These are phyloP conservation scores for Phytophthora macrochlamydospora DNA, from an alignment of 352 stramenopile species.

Conservation along the genomic window DNA sequence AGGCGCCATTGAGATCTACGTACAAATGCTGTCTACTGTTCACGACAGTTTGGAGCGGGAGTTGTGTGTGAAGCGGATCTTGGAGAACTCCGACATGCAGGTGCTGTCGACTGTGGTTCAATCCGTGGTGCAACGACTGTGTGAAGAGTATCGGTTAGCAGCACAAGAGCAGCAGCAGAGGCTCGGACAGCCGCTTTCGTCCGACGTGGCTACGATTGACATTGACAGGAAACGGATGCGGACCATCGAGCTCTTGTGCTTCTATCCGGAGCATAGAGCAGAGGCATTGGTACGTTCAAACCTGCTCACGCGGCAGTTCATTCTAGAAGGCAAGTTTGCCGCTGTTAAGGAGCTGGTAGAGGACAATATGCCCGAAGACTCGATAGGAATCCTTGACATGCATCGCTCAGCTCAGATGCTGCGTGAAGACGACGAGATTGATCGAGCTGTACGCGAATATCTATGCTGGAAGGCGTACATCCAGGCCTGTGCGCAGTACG, in stretches of 20 bases:
- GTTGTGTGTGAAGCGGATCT: constrained; percentile 67
- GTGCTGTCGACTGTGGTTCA: constrained; percentile 67
- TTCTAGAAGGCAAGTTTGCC: constrained; percentile 71
- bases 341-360: constrained; percentile 65
- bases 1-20: constrained; percentile 72
- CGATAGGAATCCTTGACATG: constrained; percentile 62
- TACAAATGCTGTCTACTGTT: constrained; percentile 69
- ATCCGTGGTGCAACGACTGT: constrained; percentile 58
- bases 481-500: constrained; percentile 63
- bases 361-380: constrained; percentile 69
- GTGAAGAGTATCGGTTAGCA: constrained; percentile 34
- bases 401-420: constrained; percentile 53
- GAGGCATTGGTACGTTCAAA: constrained; percentile 68
- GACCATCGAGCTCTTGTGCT: constrained; percentile 74
- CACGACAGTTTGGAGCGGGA: constrained; percentile 72
- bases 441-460: constrained; percentile 60
- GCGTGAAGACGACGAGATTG: constrained; percentile 51
- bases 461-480: constrained; percentile 81
- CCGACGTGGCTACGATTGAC: constrained; percentile 34
- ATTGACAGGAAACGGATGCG: constrained; percentile 70
- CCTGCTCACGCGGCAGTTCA: constrained; percentile 69
- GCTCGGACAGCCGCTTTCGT: constrained; percentile 21
- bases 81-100: constrained; percentile 69
- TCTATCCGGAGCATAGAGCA: constrained; percentile 69
- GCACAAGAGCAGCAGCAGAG: constrained; percentile 36